phyloP scores from a whole-genome alignment of 306 rosid genomes.

The Phaseolus lunatus region DNA sequence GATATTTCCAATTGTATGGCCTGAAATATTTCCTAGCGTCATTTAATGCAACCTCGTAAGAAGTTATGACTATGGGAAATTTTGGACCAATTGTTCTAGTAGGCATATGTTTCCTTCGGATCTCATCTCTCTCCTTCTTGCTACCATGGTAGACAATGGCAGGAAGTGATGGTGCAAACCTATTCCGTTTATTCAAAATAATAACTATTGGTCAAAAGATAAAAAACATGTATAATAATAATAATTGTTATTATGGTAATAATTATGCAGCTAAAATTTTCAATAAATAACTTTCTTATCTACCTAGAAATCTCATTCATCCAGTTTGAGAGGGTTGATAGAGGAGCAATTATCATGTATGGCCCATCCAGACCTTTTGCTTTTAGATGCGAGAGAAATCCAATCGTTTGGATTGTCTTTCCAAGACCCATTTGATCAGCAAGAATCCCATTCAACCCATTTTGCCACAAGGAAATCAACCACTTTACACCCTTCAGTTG shows the following conservation, averaged over 20 bases:
- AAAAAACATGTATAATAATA: constrained; percentile 19
- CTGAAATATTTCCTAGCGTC: constrained; percentile 69
- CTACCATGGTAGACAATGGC: constrained; percentile 80
- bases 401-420: constrained; percentile 96
- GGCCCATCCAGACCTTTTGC: constrained; percentile 92
- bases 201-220: constrained; percentile 4
- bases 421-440: constrained; percentile 99
- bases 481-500: constrained; percentile 95
- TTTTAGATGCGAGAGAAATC: constrained; percentile 88
- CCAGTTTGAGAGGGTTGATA: constrained; percentile 98
- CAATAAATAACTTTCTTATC: constrained; percentile 49
- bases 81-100: constrained; percentile 71
- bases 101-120: constrained; percentile 85
- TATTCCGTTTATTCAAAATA: constrained; percentile 37
- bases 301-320: constrained; percentile 84
- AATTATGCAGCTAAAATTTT: constrained; percentile 1
- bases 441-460: constrained; percentile 97
- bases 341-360: constrained; percentile 88
- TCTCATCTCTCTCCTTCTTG: constrained; percentile 74
- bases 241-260: not conserved
- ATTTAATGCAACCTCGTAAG: constrained; percentile 86
- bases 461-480: constrained; percentile 99
- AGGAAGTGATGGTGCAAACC: constrained; percentile 80
- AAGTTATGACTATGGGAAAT: constrained; percentile 87
- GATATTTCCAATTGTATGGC: constrained; percentile 85